Percentiles rank a stretch among this genome's conserved stretches.
Evolutionary conservation across 2,329 filamentous ascomycete species (phyloP).

Genomic region (Sclerotinia trifoliorum): DNA sequence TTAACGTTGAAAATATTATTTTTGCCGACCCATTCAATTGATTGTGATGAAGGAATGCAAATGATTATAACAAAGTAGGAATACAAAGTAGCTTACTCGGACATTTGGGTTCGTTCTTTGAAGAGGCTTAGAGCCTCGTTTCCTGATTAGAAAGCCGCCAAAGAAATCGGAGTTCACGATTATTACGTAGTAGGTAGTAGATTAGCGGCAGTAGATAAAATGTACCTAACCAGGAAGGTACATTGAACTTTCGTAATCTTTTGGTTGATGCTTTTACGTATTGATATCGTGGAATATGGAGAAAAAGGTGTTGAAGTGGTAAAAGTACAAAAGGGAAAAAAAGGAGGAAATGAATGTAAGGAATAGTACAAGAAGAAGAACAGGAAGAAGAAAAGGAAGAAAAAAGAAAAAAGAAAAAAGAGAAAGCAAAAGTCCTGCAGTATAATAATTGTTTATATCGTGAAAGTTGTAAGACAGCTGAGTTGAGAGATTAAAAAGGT

Average conservation of each 20-base stretch:
- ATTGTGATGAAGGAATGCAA: neutral
- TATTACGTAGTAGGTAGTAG: constrained; percentile 14
- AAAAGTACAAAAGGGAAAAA: neutral
- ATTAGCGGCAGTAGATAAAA: constrained; percentile 9
- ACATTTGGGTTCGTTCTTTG: constrained; percentile 14
- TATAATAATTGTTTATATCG: neutral
- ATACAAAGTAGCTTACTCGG: constrained; percentile 16
- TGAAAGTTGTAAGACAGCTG: neutral
- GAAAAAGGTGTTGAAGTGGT: neutral
- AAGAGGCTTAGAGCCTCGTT: constrained; percentile 23
- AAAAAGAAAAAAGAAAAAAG: neutral
- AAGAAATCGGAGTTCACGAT: constrained; percentile 17
- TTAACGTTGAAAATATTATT: neutral
- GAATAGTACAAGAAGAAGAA: neutral
- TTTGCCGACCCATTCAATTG: neutral
- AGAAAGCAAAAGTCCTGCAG: neutral
- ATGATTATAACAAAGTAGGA: neutral
- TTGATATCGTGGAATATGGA: neutral
- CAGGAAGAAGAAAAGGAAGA: neutral
- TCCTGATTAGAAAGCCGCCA: constrained; percentile 16
- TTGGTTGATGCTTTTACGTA: neutral
- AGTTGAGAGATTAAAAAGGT: neutral
- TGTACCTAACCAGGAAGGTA: constrained; percentile 8
- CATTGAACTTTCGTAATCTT: neutral
- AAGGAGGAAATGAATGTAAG: neutral